These are phyloP conservation scores for Aspergillus fructus DNA, from an alignment of 2,329 filamentous ascomycete genomes.

Conservation along the genomic window DNA sequence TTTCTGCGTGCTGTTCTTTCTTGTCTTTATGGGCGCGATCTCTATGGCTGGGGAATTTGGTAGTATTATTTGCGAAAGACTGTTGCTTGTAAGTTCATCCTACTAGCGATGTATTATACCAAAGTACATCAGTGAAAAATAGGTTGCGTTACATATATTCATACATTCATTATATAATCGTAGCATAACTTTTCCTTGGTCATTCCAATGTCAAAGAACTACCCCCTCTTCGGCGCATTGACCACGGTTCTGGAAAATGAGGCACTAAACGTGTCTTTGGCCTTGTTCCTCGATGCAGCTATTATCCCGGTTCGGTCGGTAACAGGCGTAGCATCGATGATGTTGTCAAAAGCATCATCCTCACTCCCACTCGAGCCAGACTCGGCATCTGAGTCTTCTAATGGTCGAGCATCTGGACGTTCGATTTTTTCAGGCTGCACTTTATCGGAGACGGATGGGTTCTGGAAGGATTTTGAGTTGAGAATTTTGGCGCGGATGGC, in stretches of 20 bases:
- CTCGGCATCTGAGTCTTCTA: constrained; percentile 63
- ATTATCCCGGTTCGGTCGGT: constrained; percentile 79
- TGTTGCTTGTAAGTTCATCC: not conserved
- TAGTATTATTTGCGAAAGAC: not conserved
- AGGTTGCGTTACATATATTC: not conserved
- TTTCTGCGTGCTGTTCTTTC: not conserved
- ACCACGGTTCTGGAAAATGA: constrained; percentile 52
- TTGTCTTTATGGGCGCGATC: not conserved
- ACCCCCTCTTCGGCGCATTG: constrained; percentile 50
- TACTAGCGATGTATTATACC: not conserved
- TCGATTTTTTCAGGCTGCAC: constrained; percentile 62
- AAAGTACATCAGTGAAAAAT: not conserved
- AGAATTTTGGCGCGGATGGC: constrained; percentile 88
- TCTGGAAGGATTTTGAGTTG: constrained; percentile 82
- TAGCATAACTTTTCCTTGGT: not conserved
- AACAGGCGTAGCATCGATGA: constrained; percentile 86
- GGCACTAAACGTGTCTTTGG: constrained; percentile 49
- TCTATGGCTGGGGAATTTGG: not conserved
- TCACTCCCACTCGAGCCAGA: constrained; percentile 59
- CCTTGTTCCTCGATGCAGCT: constrained; percentile 58
- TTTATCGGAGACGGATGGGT: constrained; percentile 51
- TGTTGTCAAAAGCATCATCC: constrained; percentile 81
- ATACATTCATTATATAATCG: not conserved
- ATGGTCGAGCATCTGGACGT: constrained; percentile 52
- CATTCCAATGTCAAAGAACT: not conserved